phyloP scores from a whole-genome alignment of 345 rosid species.

The Conringia planisiliqua region DNA sequence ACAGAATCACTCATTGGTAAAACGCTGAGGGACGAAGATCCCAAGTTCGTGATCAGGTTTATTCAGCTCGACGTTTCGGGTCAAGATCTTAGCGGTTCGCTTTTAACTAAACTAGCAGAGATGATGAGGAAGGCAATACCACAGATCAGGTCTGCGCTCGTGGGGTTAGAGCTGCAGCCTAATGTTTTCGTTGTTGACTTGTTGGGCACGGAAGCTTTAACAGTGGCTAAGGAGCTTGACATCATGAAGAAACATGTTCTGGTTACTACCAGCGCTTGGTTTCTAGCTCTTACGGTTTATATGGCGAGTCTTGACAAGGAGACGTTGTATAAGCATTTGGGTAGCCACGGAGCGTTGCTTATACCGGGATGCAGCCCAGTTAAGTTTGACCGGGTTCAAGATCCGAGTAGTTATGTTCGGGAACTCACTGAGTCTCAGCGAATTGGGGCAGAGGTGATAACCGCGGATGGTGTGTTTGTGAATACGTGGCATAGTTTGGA shows the following conservation, averaged over 20 bases:
- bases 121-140: constrained; percentile 47
- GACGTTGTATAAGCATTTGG: constrained; percentile 28
- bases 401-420: constrained; percentile 22
- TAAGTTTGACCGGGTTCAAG: constrained; percentile 31
- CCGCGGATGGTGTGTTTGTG: constrained; percentile 48
- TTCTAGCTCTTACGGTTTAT: constrained; percentile 47
- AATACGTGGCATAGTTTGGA: constrained; percentile 55
- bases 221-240: constrained; percentile 47
- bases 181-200: constrained; percentile 45
- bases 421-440: constrained; percentile 29
- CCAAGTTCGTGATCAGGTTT: constrained; percentile 28
- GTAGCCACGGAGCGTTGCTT: constrained; percentile 17
- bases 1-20: constrained; percentile 14
- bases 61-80: constrained; percentile 25
- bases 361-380: constrained; percentile 57
- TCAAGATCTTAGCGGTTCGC: constrained; percentile 23
- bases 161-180: constrained; percentile 31
- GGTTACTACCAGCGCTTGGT: constrained; percentile 53
- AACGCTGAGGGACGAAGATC: not conserved
- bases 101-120: constrained; percentile 28
- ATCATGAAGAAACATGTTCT: constrained; percentile 40
- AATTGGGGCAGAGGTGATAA: constrained; percentile 36
- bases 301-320: constrained; percentile 36
- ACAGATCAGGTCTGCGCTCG: constrained; percentile 35
- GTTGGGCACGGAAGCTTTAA: constrained; percentile 50